Evolutionary conservation across 768 basidiomycete species (phyloP), one percentile per base, ranked within the genome.

Genomic region (Naganishia friedmannii): DNA sequence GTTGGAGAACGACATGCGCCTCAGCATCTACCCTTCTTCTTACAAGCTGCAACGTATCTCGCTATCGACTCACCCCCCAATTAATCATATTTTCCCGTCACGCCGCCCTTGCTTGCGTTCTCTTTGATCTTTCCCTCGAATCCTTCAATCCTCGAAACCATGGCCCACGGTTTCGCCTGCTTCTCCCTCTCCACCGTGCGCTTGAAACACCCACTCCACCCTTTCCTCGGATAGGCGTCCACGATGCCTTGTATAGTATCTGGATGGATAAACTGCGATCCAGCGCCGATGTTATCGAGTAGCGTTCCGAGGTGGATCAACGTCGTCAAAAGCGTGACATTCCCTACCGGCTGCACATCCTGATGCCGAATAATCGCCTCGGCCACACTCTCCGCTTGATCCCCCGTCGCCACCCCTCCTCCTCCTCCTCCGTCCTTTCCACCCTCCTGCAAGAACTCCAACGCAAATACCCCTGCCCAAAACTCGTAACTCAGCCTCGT

Each of bases 281-380:
- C 69, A 1, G 60, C 63, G 3, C 73, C 73, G 28, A 70, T 70
- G 29, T 74, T 74, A 48, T 72, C 72, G n/a, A 72, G 68, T 26
- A 72, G 65, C 28, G 70, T 71, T 2, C 48, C 70, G 19, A 71
- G 51, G 29, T 65, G 58, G 21, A 71, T 67, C 2, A 71, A 53
- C 37, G 55, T 53, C 2, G 60, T 63, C 1, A 53, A 26, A 19
- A 73, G 67, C 3, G 70, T 68, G 23, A 73, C 65, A n/a, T 57
- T 70, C 9, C 72, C 72, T 21, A 68, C 39, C 53, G 70, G 66
- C 37, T 70, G 72, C 5, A 74, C 67, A 56, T 74, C 73, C 42
- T 74, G 73, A 70, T 74, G 73, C 19, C 68, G 57, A 28, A 74
- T 72, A 45, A 74, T 74, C 29, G 73, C 68, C 29, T 74, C 73